Evolutionary conservation across 116 monocot genomes (phyloP).

Genomic region (Dioscorea cayenensis): DNA sequence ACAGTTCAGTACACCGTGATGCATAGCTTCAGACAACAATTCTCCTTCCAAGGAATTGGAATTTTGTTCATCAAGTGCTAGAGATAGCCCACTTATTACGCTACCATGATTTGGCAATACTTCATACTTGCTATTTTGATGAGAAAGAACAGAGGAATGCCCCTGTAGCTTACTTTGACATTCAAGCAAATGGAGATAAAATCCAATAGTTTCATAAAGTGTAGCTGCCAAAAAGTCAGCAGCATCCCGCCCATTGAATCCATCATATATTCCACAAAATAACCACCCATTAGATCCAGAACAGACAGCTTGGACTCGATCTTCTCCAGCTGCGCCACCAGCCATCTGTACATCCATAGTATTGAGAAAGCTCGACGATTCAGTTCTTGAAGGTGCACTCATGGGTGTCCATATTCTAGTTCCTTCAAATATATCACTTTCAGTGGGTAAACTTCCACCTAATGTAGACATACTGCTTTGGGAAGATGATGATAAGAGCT

Average conservation of each 20-base stretch:
- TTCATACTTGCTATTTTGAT: background rate
- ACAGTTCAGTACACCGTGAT: constrained; percentile 44
- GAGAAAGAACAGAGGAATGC: background rate
- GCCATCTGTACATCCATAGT: constrained; percentile 60
- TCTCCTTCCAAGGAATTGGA: constrained; percentile 10
- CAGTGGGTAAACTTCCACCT: constrained; percentile 22
- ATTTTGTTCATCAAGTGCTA: constrained; percentile 20
- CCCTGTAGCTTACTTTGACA: constrained; percentile 20
- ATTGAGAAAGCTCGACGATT: constrained; percentile 61
- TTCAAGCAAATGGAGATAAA: constrained; percentile 43
- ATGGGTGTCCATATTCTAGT: constrained; percentile 17
- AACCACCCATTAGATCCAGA: constrained; percentile 82
- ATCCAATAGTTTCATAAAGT: constrained; percentile 62
- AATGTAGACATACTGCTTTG: constrained; percentile 30
- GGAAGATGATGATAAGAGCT: constrained; percentile 32
- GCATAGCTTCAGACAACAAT: constrained; percentile 24
- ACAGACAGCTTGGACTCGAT: constrained; percentile 84
- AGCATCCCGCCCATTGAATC: constrained; percentile 88
- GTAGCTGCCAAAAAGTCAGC: constrained; percentile 80
- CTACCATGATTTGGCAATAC: background rate
- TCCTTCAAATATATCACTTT: constrained; percentile 29
- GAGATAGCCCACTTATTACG: constrained; percentile 30
- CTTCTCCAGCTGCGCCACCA: constrained; percentile 90
- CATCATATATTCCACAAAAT: constrained; percentile 88
- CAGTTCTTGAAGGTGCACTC: constrained; percentile 38